Percentiles rank a stretch among this genome's conserved stretches.
These are phyloP conservation scores for Sporobolomyces pararoseus DNA, from an alignment of 768 basidiomycete species.

Conservation along the genomic window DNA sequence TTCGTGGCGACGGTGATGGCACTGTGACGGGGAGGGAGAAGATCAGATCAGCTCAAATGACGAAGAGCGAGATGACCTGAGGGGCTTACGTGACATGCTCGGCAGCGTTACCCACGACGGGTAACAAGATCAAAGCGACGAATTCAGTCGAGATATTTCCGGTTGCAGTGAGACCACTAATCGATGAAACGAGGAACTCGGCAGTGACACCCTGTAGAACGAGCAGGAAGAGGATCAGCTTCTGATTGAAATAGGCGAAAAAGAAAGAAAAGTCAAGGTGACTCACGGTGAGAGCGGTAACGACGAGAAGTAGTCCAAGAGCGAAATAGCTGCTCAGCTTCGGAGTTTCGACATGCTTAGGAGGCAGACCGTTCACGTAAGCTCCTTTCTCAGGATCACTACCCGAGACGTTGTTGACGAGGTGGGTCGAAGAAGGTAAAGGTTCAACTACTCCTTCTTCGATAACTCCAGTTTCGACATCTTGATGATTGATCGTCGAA, in stretches of 20 bases:
- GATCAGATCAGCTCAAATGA: no score
- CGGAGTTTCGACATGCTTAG: slow-evolving; percentile 54
- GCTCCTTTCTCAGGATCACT: background rate
- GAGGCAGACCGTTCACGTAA: background rate
- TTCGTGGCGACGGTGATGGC: slow-evolving; percentile 89
- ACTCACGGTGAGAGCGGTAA: slow-evolving; percentile 54
- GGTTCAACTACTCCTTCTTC: background rate
- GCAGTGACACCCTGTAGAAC: slow-evolving; percentile 57
- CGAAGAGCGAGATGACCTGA: background rate
- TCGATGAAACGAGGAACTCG: slow-evolving; percentile 72
- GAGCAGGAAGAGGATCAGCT: slow-evolving; percentile 34
- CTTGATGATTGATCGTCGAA: background rate
- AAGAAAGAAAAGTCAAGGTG: slow-evolving; percentile 4
- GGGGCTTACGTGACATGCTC: slow-evolving; percentile 44
- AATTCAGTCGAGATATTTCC: slow-evolving; percentile 70
- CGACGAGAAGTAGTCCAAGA: slow-evolving; percentile 57
- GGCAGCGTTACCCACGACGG: slow-evolving; percentile 86
- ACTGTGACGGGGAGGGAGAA: slow-evolving; percentile 52
- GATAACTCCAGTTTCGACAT: background rate
- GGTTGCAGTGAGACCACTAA: slow-evolving; percentile 60
- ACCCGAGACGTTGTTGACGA: slow-evolving; percentile 4
- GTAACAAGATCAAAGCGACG: slow-evolving; percentile 82
- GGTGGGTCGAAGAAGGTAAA: background rate
- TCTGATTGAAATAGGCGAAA: background rate
- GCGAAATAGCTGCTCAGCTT: slow-evolving; percentile 62